Evolutionary conservation across 192 early-diverging fungal genomes (phyloP), one percentile per base, ranked within the genome.

Genomic region (Entophlyctis luteolus): DNA sequence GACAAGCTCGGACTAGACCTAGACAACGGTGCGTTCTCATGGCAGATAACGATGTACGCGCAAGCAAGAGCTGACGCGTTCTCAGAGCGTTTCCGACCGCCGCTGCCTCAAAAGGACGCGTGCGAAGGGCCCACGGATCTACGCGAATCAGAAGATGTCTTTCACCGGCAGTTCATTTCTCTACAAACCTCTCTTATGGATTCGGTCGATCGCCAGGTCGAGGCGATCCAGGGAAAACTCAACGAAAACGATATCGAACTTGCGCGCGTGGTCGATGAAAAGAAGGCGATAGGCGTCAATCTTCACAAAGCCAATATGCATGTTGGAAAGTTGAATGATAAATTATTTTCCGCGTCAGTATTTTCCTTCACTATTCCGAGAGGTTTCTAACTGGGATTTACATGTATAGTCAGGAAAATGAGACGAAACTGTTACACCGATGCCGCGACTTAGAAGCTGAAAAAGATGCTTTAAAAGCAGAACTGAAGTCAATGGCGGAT

Each of bases 291-390:
- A 16, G 80, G 75, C 8, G 79, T 59, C 25, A 78, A 69, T 47
- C 67, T 84, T 53, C 80, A 73, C 35, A 76, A 70, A 65, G 71
- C 73, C 8, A 75, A 71, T 47, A 68, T 49, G 42, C 76, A 84
- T 52, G 48, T 84, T n/a, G 78, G 73, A 37, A 59, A 59, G 38
- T 39, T 84, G 45, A 84, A 84, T 37, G 67, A 66, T 12, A 59
- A 55, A 16, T 29, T 81, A 2, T 75, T 60, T n/a, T 59, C 33
- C 29, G 54, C 76, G 79, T 81, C 56, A 78, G 77, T 56, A 20
- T 20, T 56, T 56, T 31, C 39, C n/a, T 42, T 32, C 20, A n/a
- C n/a, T n/a, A n/a, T n/a, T n/a, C n/a, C n/a, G n/a, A n/a, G 53
- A 60, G n/a, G n/a, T n/a, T n/a, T n/a, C n/a, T n/a, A n/a, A n/a